Evolutionary conservation across 345 rosid species (phyloP).

Genomic region (Mangifera indica): DNA sequence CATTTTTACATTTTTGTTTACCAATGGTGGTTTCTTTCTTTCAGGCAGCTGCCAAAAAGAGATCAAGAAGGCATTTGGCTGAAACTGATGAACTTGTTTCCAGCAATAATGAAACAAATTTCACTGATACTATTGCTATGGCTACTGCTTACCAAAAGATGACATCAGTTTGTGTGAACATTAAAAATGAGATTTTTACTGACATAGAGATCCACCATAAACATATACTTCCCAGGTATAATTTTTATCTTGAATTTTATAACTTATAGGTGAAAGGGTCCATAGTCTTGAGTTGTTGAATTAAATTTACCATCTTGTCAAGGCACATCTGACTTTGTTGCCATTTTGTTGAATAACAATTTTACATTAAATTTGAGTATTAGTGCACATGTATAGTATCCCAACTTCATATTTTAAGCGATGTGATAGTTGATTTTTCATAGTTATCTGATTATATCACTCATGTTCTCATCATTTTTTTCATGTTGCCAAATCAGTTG

Average conservation of each 20-base stretch:
- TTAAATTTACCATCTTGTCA: neutral
- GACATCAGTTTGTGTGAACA: slow-evolving; percentile 66
- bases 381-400: no score
- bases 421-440: no score
- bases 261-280: neutral
- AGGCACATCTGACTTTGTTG: neutral
- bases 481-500: no score
- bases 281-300: neutral
- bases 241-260: neutral
- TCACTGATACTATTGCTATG: slow-evolving; percentile 64
- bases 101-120: slow-evolving; percentile 49
- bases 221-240: slow-evolving; percentile 88
- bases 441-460: no score
- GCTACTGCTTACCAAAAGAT: slow-evolving; percentile 93
- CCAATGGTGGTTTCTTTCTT: slow-evolving; percentile 12
- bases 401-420: no score
- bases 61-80: slow-evolving; percentile 77
- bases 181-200: slow-evolving; percentile 79
- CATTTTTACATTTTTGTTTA: neutral
- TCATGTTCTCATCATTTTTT: no score
- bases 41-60: slow-evolving; percentile 89
- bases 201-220: slow-evolving; percentile 93
- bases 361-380: neutral
- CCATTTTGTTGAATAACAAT: neutral
- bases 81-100: slow-evolving; percentile 92